Conservation (phyloP, 2,329 filamentous ascomycete genomes). For the Coniella vitis region DNA sequence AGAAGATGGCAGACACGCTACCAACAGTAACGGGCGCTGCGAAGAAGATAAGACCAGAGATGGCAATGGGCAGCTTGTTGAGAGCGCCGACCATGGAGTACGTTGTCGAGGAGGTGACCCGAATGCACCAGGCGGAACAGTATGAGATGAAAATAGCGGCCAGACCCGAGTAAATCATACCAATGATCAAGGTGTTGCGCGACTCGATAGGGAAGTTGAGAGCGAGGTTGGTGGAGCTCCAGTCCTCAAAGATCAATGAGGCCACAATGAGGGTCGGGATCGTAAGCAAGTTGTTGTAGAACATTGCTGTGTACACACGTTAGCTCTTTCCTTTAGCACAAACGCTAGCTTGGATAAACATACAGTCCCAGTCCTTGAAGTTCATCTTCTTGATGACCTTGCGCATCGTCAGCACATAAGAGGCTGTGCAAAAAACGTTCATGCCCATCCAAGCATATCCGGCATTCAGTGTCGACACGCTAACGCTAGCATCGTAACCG, state of each 20-base stretch:
- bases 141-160: slow-evolving; percentile 98
- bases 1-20: slow-evolving; percentile 81
- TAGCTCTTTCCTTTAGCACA: slow-evolving; percentile 21
- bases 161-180: slow-evolving; percentile 91
- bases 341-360: slow-evolving; percentile 34
- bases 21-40: slow-evolving; percentile 87
- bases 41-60: slow-evolving; percentile 93
- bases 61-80: slow-evolving; percentile 94
- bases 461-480: slow-evolving; percentile 83
- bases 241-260: slow-evolving; percentile 83
- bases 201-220: slow-evolving; percentile 82
- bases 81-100: slow-evolving; percentile 98
- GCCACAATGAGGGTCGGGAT: slow-evolving; percentile 83
- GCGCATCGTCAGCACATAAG: slow-evolving; percentile 87
- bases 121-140: slow-evolving; percentile 97
- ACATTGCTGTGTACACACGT: slow-evolving; percentile 66
- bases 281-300: slow-evolving; percentile 97
- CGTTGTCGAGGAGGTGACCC: slow-evolving; percentile 92
- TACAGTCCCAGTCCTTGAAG: slow-evolving; percentile 99
- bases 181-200: slow-evolving; percentile 71
- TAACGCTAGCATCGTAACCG: slow-evolving; percentile 48
- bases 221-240: slow-evolving; percentile 75
- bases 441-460: slow-evolving; percentile 97
- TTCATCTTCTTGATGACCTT: slow-evolving; percentile 99
- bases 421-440: slow-evolving; percentile 91